Evolutionary conservation across 225 moss, liverwort and hornwort species (phyloP), one percentile per base, ranked within the genome.

Genomic region (Thuidium tamariscinum): DNA sequence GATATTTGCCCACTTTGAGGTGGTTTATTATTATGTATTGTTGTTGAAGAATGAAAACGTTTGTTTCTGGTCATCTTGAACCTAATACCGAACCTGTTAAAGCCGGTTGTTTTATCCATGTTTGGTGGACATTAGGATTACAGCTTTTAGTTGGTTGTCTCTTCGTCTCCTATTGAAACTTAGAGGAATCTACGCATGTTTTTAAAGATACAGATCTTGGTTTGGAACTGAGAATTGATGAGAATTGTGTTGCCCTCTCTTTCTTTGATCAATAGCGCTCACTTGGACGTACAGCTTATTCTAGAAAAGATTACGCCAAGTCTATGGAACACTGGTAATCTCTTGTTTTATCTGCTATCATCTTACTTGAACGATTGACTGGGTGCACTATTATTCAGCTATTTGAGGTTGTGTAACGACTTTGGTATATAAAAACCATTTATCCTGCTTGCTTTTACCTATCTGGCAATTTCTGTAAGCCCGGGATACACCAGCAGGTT

Each of bases 291-390:
- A 89, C 94, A 78, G 94, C 98, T 74, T 99, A 96, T 85, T 85
- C 92, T 77, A 94, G 94, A 89, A 94, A 91, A 71, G 92, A 96
- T 42, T 99, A 91, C 88, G 37, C 75, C 11, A 91, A 95, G 82
- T 94, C 98, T 87, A 89, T 97, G 83, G 86, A 95, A 85, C 96
- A 99, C 88, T 99, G 96, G 96, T 97, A 91, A 88, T 85, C 41
- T 83, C 4, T 20, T 74, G 27, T 55, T 69, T 82, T 49, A 68
- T 49, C 67, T 86, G 27, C 48, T 55, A 39, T 46, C 36, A 51
- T 57, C 71, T 63, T 30, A 34, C 55, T 69, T 42, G 34, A 61
- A 44, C 25, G 27, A 76, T 55, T 56, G 65, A 74, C 44, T 27
- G 27, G 66, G 55, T 34, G 64, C 34, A 15, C 46, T 46, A 16